Base-by-base conservation (phyloP, 352 stramenopile genomes). In the Ophiocytium majus region DNA sequence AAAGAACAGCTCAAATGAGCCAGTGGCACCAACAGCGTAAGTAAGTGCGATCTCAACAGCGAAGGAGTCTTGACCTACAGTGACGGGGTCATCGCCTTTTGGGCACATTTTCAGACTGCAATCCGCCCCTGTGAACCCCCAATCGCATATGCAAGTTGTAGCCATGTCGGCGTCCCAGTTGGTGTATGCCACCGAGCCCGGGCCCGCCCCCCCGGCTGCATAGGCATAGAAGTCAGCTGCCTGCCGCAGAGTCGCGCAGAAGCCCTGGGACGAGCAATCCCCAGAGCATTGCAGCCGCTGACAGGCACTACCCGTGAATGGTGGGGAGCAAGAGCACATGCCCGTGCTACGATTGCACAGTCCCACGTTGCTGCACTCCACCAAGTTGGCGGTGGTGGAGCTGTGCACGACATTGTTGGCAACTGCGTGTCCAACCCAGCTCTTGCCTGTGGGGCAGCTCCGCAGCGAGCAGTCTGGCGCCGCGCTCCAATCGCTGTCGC, bases 331-430 rank as follows among this genome's bases (percentile, higher is more conserved):
- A 1, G 81, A 79, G 89, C 95, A 98, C 34, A 86, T 83, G 32
- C 94, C 94, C 23, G 83, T 88, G 37, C 0, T 84, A 49, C 94
- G 91, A 84, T 97, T 89, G 88, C 94, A 98, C 0, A 91, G 85
- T 0, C 94, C 94, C 86, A 94, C 93, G n/a, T 93, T 93, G 0
- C 93, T 95, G 84, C 94, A 98, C 89, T 98, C 94, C 63, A 92
- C 23, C 63, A 74, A 74, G 23, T 28, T 0, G 31, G 63, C 0
- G 63, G 31, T 74, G 23, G n/a, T 23, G 63, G 31, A 31, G 63
- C 10, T 28, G 31, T 23, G 23, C 63, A 28, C n/a, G 63, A 28
- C n/a, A 79, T 50, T 80, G 31, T 33, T 80, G 74, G 23, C 9
- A 80, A 80, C 74, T n/a, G n/a, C n/a, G n/a, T n/a, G n/a, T n/a